Evolutionary conservation across 2,329 filamentous ascomycete genomes (phyloP), one percentile per base, ranked within the genome.

Genomic region (Orbilia quercus): DNA sequence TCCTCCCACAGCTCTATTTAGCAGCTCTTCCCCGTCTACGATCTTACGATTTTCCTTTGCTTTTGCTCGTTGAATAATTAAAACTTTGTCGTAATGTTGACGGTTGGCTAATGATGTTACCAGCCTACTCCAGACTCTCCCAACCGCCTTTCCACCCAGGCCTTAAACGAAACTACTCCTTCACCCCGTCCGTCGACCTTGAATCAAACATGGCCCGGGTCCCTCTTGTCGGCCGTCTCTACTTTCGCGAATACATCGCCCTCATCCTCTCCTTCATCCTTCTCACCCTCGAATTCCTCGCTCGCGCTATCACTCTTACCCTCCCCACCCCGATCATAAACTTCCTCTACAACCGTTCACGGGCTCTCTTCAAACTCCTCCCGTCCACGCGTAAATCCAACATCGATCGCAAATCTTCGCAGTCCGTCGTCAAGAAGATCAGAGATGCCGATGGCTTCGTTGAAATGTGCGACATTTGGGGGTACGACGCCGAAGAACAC

Each of bases 401-500:
- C 89, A 69, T 86, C 87, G 72, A 87, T 86, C 78, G 90, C 88
- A 78, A 90, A 90, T 79, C 84, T 84, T 87, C 79, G 55, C 83
- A 75, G 88, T 87, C 86, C 40, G 85, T 92, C 64, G 91, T 91
- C 40, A 86, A 83, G n/a, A 88, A 89, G 7, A 89, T 99, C 67
- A 90, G 92, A 64, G 89, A 95, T 79, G 92, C 94, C 2, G 87
- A 91, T 73, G 95, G 98, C 79, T 98, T 99, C 80, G 88, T 92
- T 48, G 94, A 98, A 79, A 86, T 99, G n/a, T 98, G 94, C 81
- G 89, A 89, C 40, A 83, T 96, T 11, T 96, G 89, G 81, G 94
- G 93, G 50, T 98, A 97, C 81, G 90, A 91, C 77, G 91, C 94
- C 4, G 95, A 99, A 80, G 95, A 99, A 82, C 95, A 99, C 80